Evolutionary conservation across 1,284 basidiomycete genomes (phyloP).

Genomic region (Tremellales sp.): DNA sequence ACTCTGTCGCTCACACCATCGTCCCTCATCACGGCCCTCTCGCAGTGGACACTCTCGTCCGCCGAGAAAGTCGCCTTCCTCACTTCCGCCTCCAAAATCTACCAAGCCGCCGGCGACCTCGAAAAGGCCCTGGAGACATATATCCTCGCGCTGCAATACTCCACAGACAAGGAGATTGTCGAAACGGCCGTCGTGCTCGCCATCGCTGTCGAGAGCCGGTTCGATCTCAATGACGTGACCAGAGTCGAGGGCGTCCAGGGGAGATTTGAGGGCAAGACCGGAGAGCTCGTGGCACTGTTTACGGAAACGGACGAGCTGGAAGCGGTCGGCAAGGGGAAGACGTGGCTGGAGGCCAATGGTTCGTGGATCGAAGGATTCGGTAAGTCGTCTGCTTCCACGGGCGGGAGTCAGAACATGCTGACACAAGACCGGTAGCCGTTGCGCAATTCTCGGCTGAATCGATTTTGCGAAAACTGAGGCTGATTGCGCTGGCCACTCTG

Average conservation of each 20-base stretch:
- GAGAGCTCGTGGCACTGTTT: slow-evolving; percentile 43
- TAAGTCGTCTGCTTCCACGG: slow-evolving; percentile 42
- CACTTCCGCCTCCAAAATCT: slow-evolving; percentile 62
- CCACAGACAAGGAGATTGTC: slow-evolving; percentile 46
- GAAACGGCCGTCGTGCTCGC: slow-evolving; percentile 52
- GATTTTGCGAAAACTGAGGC: slow-evolving; percentile 74
- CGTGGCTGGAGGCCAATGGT: slow-evolving; percentile 61
- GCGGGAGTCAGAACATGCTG: not conserved
- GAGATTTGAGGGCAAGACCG: slow-evolving; percentile 28
- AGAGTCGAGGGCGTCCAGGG: slow-evolving; percentile 35
- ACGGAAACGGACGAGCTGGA: slow-evolving; percentile 65
- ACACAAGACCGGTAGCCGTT: slow-evolving; percentile 18
- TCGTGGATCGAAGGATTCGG: slow-evolving; percentile 59
- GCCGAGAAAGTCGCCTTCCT: slow-evolving; percentile 69
- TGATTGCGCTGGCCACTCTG: slow-evolving; percentile 73
- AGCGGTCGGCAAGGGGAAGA: slow-evolving; percentile 62
- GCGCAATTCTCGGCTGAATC: slow-evolving; percentile 47
- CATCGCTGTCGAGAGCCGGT: slow-evolving; percentile 64
- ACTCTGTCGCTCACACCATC: slow-evolving; percentile 61
- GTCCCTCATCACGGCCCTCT: slow-evolving; percentile 68
- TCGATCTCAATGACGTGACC: slow-evolving; percentile 77
- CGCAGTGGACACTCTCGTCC: slow-evolving; percentile 68
- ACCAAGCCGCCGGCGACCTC: slow-evolving; percentile 57
- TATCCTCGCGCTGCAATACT: slow-evolving; percentile 57
- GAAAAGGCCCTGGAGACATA: slow-evolving; percentile 52